Base-by-base conservation (phyloP, 768 basidiomycete genomes). In the Auricularia sp. region DNA sequence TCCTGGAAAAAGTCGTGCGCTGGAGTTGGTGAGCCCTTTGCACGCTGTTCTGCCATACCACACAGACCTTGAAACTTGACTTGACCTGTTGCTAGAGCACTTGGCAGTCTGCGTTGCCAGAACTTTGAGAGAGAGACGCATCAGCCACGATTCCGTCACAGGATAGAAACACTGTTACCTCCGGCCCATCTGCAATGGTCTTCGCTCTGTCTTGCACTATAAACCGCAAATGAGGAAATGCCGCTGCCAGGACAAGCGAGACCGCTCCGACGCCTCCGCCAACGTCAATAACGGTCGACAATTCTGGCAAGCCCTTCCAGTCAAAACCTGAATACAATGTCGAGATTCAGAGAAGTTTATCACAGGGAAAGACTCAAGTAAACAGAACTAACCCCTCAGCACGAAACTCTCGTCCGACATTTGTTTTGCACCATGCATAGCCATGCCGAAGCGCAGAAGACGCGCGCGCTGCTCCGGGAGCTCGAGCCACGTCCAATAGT, bases 1-100 rank as follows among this genome's bases (percentile, higher is more conserved):
- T 68, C 65, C 8, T 35, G 29, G 62, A 70, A 67, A 63, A 69
- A 70, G 62, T 70, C 67, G 51, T 69, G 69, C 2, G 54, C 61
- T 68, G 39, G 18, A 47, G 18, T 3, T 14, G 10, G 29, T 36
- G 63, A 33, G 45, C 11, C 11, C 36, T 1, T 24, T 5, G 33
- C 11, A 44, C 29, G 51, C 21, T 39, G 54, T 34, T 51, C 39
- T 24, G 21, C 36, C n/a, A 39, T 44, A 63, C 11, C 64, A 62
- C 73, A 44, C 65, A n/a, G n/a, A 79, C 83, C 81, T 78, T 83
- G 82, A 68, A 89, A 87, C 59, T 72, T 14, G 42, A 65, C 35
- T 21, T 51, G 18, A 8, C 64, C 64, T 61, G 16, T 42, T 21
- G 54, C 33, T 8, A 65, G n/a, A 3, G 64, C 64, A 29, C 56